Percentiles rank a stretch among this genome's conserved stretches.
phyloP scores from a whole-genome alignment of 2,329 filamentous ascomycete genomes.

The Xylariaceae sp. region DNA sequence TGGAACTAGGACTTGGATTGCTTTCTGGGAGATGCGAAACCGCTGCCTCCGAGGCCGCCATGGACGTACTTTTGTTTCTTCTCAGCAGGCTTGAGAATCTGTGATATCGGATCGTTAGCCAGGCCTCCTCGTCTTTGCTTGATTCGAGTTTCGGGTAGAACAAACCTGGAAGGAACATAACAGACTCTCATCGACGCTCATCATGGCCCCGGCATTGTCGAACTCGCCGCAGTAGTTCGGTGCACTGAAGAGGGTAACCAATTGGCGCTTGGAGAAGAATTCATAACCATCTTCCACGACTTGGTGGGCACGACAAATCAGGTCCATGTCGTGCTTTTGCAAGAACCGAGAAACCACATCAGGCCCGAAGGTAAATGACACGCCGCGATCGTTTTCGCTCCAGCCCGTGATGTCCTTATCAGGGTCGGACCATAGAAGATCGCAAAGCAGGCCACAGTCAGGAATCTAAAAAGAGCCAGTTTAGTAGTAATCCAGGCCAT shows the following conservation, averaged over 20 bases:
- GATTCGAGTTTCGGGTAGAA: constrained; percentile 10
- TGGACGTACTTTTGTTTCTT: constrained; percentile 99
- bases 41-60: constrained; percentile 70
- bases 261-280: constrained; percentile 97
- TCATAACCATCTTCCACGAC: constrained; percentile 99
- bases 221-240: constrained; percentile 99
- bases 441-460: constrained; percentile 95
- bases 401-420: constrained; percentile 99
- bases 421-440: constrained; percentile 97
- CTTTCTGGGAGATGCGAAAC: constrained; percentile 72
- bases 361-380: constrained; percentile 97
- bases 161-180: constrained; percentile 97
- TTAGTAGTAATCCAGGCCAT: constrained; percentile 38
- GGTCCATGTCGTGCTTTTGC: constrained; percentile 99
- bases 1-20: constrained; percentile 63
- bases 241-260: constrained; percentile 96
- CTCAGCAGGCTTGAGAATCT: constrained; percentile 99
- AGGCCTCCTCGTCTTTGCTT: constrained; percentile 15
- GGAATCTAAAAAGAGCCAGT: constrained; percentile 70
- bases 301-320: constrained; percentile 98
- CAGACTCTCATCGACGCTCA: constrained; percentile 98
- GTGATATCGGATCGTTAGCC: constrained; percentile 26
- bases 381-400: constrained; percentile 98
- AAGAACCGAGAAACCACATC: constrained; percentile 97
- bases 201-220: constrained; percentile 99